Evolutionary conservation across 2,329 filamentous ascomycete species (phyloP).

Genomic region (Aspergillus pseudoglaucus): DNA sequence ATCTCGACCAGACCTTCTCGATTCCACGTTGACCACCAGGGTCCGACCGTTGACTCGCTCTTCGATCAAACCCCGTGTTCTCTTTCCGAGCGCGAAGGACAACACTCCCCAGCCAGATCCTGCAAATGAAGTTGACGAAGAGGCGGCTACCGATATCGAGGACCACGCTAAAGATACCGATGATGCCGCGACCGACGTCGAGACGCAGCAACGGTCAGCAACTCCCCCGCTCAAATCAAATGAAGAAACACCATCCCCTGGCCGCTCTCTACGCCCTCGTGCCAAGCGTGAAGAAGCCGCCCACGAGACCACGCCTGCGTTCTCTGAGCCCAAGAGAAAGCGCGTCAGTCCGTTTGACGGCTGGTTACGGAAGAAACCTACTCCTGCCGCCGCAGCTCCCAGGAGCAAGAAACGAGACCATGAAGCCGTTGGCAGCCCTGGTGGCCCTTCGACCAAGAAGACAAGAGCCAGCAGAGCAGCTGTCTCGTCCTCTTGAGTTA

Average conservation of each 20-base stretch:
- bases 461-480: slow-evolving; percentile 17
- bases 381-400: slow-evolving; percentile 15
- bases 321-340: slow-evolving; percentile 22
- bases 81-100: slow-evolving; percentile 48
- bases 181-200: slow-evolving; percentile 8
- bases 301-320: slow-evolving; percentile 18
- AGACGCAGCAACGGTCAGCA: slow-evolving; percentile 13
- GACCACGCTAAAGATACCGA: slow-evolving; percentile 18
- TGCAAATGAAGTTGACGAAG: slow-evolving; percentile 41
- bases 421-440: slow-evolving; percentile 19
- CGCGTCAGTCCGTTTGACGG: slow-evolving; percentile 35
- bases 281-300: slow-evolving; percentile 18
- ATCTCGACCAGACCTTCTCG: slow-evolving; percentile 32
- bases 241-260: slow-evolving; percentile 25
- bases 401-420: slow-evolving; percentile 32
- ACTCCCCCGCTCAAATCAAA: slow-evolving; percentile 17
- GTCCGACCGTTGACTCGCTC: slow-evolving; percentile 51
- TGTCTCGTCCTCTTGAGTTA: slow-evolving; percentile 5
- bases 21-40: slow-evolving; percentile 20
- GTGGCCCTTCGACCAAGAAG: slow-evolving; percentile 25
- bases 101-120: slow-evolving; percentile 32
- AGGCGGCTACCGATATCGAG: slow-evolving; percentile 52
- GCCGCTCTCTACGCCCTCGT: slow-evolving; percentile 29
- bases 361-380: slow-evolving; percentile 35
- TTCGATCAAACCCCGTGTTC: slow-evolving; percentile 53